Percentiles rank a stretch among this genome's conserved stretches.
Evolutionary conservation across 345 rosid genomes (phyloP).

Genomic region (Populus alba): DNA sequence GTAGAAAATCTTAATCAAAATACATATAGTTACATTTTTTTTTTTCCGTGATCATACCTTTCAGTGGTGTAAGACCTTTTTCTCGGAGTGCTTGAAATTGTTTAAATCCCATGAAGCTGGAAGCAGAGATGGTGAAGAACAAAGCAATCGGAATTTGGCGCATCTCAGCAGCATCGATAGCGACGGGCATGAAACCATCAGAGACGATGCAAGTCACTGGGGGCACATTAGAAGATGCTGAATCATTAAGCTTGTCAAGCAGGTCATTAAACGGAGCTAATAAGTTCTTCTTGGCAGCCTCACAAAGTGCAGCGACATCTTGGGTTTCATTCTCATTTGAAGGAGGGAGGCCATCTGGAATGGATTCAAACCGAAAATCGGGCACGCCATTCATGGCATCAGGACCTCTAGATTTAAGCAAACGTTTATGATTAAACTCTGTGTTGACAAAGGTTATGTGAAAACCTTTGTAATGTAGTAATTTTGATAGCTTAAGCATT

Average conservation of each 20-base stretch:
- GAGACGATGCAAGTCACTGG: neutral
- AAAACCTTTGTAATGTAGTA: neutral
- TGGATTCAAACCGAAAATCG: neutral
- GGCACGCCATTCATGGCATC: neutral
- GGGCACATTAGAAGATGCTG: neutral
- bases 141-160: neutral
- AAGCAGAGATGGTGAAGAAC: neutral
- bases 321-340: neutral
- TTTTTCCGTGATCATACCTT: neutral
- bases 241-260: neutral
- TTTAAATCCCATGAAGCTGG: neutral
- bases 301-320: too few relatives aligned
- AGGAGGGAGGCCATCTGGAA: neutral
- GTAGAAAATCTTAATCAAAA: neutral
- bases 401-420: neutral
- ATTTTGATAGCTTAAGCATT: neutral
- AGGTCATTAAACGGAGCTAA: neutral
- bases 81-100: neutral
- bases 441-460: neutral
- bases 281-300: neutral
- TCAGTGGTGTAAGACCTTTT: neutral
- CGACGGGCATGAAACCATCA: neutral
- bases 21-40: neutral
- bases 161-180: neutral
- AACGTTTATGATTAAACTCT: neutral